Conservation (phyloP, 2,329 filamentous ascomycete genomes). For the Ophioceras dolichostomum region DNA sequence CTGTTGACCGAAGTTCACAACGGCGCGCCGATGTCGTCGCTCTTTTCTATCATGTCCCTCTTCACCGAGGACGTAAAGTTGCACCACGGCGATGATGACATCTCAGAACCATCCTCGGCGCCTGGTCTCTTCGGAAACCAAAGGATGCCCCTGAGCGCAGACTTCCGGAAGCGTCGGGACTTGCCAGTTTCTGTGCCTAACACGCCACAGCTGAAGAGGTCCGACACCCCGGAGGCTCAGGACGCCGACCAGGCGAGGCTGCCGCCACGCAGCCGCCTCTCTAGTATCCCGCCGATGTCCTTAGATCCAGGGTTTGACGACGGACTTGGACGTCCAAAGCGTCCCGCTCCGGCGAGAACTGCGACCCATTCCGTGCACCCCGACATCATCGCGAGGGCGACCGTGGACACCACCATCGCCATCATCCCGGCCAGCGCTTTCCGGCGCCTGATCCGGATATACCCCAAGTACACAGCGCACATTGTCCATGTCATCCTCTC, state of each 20-base stretch:
- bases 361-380: constrained; percentile 74
- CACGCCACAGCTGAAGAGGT: constrained; percentile 24
- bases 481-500: constrained; percentile 97
- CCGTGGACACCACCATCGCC: constrained; percentile 93
- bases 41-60: constrained; percentile 93
- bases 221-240: constrained; percentile 3
- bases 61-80: constrained; percentile 93
- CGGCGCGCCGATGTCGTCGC: constrained; percentile 92
- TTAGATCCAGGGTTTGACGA: constrained; percentile 36
- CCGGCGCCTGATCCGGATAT: constrained; percentile 79
- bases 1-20: constrained; percentile 95
- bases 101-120: constrained; percentile 14
- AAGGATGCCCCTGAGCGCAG: constrained; percentile 14
- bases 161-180: constrained; percentile 18
- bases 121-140: constrained; percentile 15
- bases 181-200: constrained; percentile 23
- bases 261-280: constrained; percentile 16
- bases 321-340: constrained; percentile 14
- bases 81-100: constrained; percentile 56
- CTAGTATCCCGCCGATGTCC: constrained; percentile 63
- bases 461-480: constrained; percentile 91
- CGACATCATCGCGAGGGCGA: constrained; percentile 92
- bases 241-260: not conserved
- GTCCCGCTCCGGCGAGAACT: constrained; percentile 30
- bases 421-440: constrained; percentile 97